These are phyloP conservation scores for Gloeopeniophorella convolvens DNA, from an alignment of 768 basidiomycete species.

Conservation along the genomic window DNA sequence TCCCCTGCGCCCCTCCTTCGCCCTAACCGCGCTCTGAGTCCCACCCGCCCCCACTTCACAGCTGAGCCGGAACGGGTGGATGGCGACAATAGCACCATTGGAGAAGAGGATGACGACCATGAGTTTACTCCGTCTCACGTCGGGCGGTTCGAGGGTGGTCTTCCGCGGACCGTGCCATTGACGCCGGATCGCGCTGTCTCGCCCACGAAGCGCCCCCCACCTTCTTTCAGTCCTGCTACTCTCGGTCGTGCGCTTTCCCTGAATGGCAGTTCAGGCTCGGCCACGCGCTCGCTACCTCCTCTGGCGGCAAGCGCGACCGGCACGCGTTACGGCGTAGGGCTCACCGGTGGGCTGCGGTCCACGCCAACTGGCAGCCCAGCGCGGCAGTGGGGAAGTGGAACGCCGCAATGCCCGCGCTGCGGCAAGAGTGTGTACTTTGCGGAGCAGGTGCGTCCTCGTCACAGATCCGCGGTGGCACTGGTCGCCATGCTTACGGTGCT, in stretches of 20 bases:
- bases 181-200: slow-evolving; percentile 21
- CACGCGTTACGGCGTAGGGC: slow-evolving; percentile 57
- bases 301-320: slow-evolving; percentile 48
- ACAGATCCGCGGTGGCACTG: background rate
- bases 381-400: slow-evolving; percentile 46
- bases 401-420: slow-evolving; percentile 64
- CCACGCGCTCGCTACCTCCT: slow-evolving; percentile 20
- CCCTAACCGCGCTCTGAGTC: slow-evolving; percentile 38
- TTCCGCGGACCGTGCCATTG: slow-evolving; percentile 49
- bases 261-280: background rate
- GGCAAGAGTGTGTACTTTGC: slow-evolving; percentile 79
- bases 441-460: slow-evolving; percentile 51
- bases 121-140: slow-evolving; percentile 37
- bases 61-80: slow-evolving; percentile 3
- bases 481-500: background rate
- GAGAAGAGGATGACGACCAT: slow-evolving; percentile 25
- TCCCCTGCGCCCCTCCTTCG: slow-evolving; percentile 31
- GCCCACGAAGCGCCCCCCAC: background rate
- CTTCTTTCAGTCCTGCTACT: background rate
- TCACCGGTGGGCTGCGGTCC: slow-evolving; percentile 30
- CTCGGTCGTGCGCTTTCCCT: slow-evolving; percentile 12
- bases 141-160: slow-evolving; percentile 39
- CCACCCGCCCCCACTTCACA: slow-evolving; percentile 21
- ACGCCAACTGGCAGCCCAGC: slow-evolving; percentile 24
- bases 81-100: slow-evolving; percentile 6